phyloP scores from a whole-genome alignment of 2,329 filamentous ascomycete genomes.

The Oidium heveae region DNA sequence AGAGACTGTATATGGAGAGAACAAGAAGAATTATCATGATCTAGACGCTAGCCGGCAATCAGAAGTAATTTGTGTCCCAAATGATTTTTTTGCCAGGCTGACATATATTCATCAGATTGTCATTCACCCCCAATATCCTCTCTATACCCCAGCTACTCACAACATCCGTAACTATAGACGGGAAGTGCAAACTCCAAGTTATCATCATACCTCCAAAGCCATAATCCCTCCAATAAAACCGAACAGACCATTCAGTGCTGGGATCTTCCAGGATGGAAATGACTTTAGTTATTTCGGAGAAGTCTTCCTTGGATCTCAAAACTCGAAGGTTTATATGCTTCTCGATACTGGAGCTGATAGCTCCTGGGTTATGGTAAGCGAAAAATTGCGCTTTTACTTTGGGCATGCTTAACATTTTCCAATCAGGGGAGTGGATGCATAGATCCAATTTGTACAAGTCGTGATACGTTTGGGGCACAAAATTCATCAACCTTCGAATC shows the following conservation, averaged over 20 bases:
- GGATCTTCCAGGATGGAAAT: constrained; percentile 36
- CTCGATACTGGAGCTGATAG: constrained; percentile 44
- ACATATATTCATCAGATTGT: too few relatives aligned
- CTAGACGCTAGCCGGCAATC: too few relatives aligned
- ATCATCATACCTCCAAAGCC: too few relatives aligned
- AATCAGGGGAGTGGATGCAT: constrained; percentile 22
- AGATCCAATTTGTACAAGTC: constrained; percentile 37
- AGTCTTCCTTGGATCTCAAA: constrained; percentile 27
- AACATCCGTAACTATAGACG: too few relatives aligned
- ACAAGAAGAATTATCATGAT: too few relatives aligned
- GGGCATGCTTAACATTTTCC: not conserved
- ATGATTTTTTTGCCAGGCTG: too few relatives aligned
- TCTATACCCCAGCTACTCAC: too few relatives aligned
- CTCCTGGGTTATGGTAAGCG: constrained; percentile 59
- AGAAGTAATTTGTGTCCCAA: too few relatives aligned
- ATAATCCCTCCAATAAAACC: not conserved
- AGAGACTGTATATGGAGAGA: too few relatives aligned
- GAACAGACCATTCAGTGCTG: constrained; percentile 16
- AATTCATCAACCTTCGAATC: constrained; percentile 39
- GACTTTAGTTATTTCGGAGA: constrained; percentile 41
- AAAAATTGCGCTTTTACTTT: constrained; percentile 4
- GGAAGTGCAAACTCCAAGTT: too few relatives aligned
- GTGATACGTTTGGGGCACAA: constrained; percentile 40
- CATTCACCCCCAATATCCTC: too few relatives aligned
- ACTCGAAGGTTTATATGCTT: constrained; percentile 31